These are phyloP conservation scores for Aegle marmelos DNA, from an alignment of 345 rosid species.

Conservation along the genomic window DNA sequence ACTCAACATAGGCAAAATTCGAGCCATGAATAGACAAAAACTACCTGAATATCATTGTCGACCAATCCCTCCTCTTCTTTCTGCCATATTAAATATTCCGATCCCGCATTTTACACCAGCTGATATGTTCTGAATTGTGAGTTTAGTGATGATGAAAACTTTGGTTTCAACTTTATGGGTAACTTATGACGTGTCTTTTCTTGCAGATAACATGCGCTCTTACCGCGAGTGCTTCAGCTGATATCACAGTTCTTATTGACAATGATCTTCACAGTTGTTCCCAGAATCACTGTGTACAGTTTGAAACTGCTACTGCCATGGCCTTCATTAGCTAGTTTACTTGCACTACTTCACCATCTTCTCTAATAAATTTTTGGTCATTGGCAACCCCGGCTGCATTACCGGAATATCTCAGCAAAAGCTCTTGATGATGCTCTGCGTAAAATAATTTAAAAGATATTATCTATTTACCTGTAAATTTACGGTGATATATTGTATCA, in stretches of 20 bases:
- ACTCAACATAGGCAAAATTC: slow-evolving; percentile 60
- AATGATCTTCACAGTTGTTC: slow-evolving; percentile 55
- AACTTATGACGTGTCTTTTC: not conserved
- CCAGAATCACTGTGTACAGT: slow-evolving; percentile 53
- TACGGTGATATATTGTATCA: no score
- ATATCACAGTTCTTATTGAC: slow-evolving; percentile 79
- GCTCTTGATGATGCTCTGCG: not conserved
- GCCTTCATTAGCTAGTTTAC: slow-evolving; percentile 69
- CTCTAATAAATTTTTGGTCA: slow-evolving; percentile 70
- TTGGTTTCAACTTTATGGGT: not conserved
- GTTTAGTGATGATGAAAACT: not conserved
- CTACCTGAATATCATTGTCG: no score
- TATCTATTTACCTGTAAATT: no score
- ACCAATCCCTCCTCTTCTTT: no score
- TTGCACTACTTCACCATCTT: slow-evolving; percentile 48
- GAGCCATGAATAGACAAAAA: no score
- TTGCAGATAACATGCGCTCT: slow-evolving; percentile 69
- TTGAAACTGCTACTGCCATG: slow-evolving; percentile 71
- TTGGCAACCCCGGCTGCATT: slow-evolving; percentile 25
- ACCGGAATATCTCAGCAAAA: not conserved
- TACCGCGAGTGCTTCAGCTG: slow-evolving; percentile 72
- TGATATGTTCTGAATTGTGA: not conserved
- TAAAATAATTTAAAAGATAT: no score
- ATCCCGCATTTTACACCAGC: not conserved
- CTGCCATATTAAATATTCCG: no score